phyloP scores from a whole-genome alignment of 169 alveolate species.

The Plasmodium knowlesi region DNA sequence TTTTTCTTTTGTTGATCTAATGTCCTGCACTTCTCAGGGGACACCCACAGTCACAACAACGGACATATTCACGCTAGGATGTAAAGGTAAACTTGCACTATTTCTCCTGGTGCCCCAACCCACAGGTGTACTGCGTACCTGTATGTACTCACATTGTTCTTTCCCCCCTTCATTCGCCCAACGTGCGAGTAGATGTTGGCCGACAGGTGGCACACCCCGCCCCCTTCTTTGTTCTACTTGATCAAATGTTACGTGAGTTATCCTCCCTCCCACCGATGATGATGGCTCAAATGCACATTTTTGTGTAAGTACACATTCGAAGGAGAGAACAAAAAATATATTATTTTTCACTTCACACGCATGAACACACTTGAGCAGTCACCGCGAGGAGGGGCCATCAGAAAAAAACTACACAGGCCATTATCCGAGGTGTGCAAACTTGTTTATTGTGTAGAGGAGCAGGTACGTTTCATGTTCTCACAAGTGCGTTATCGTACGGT shows the following conservation, averaged over 20 bases:
- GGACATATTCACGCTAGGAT: neutral
- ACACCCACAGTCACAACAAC: neutral
- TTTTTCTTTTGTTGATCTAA: neutral
- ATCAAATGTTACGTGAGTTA: neutral
- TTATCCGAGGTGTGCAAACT: neutral
- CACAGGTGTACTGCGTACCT: neutral
- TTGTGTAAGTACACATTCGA: neutral
- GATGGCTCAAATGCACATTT: neutral
- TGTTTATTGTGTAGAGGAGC: neutral
- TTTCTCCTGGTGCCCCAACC: neutral
- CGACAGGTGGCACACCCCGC: neutral
- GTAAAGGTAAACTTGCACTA: neutral
- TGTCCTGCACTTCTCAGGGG: neutral
- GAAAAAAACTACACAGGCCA: neutral
- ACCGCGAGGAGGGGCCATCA: neutral
- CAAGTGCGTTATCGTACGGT: neutral
- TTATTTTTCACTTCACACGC: neutral
- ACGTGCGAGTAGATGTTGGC: neutral
- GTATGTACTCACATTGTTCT: neutral
- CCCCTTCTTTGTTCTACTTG: neutral
- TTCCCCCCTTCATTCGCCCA: neutral
- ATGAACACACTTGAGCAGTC: neutral
- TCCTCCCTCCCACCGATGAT: neutral
- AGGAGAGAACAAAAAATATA: neutral
- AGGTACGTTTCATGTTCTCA: neutral